Evolutionary conservation across 2,329 filamentous ascomycete genomes (phyloP).

Genomic region (Cordyceps cicadae): DNA sequence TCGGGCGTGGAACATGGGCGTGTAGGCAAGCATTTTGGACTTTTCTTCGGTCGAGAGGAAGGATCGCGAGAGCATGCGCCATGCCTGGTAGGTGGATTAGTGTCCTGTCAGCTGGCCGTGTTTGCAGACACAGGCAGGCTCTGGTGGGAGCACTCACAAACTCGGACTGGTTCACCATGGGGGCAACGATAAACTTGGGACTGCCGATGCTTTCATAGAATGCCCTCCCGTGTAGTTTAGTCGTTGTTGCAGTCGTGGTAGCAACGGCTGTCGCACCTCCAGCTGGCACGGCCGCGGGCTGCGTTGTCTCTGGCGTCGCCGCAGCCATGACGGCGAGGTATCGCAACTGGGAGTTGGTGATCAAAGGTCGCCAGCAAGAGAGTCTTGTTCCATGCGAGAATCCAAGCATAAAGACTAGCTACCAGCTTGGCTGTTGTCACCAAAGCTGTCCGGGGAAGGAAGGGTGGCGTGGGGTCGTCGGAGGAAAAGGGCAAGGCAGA

Average conservation of each 20-base stretch:
- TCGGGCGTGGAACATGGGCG: constrained; percentile 92
- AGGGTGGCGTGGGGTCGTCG: neutral
- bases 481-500: neutral
- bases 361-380: neutral
- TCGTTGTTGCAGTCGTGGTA: constrained; percentile 19
- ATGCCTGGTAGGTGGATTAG: constrained; percentile 53
- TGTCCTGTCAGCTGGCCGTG: neutral
- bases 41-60: constrained; percentile 65
- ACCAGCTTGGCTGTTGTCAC: neutral
- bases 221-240: constrained; percentile 71
- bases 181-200: constrained; percentile 82
- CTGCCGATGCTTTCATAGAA: constrained; percentile 95
- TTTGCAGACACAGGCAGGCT: neutral
- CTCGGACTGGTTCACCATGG: constrained; percentile 98
- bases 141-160: constrained; percentile 56
- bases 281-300: neutral
- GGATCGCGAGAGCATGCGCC: constrained; percentile 91
- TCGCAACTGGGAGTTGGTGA: neutral
- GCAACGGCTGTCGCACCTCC: constrained; percentile 7
- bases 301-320: constrained; percentile 2
- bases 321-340: constrained; percentile 25
- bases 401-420: neutral
- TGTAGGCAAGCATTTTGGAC: constrained; percentile 70
- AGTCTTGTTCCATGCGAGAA: neutral
- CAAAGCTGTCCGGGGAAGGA: no score